These are phyloP conservation scores for Chloropicon primus DNA, from an alignment of 139 green algal species.

Conservation along the genomic window DNA sequence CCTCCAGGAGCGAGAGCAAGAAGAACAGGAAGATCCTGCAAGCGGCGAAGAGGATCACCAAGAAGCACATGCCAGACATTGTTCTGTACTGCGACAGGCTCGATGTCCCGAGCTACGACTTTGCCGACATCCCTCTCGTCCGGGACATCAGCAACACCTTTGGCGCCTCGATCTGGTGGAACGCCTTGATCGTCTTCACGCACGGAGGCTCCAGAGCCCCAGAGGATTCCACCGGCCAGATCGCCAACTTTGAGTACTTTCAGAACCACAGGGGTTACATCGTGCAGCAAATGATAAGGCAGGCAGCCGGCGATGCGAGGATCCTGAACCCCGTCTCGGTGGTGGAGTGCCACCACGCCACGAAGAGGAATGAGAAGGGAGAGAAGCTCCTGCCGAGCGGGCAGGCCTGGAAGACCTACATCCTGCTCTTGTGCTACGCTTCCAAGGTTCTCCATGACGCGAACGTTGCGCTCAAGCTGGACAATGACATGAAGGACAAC, in stretches of 20 bases:
- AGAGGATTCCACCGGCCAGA: constrained; percentile 33
- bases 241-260: constrained; percentile 7
- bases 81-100: constrained; percentile 70
- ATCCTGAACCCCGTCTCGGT: constrained; percentile 57
- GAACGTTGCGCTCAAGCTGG: constrained; percentile 42
- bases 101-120: constrained; percentile 26
- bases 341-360: constrained; percentile 53
- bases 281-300: constrained; percentile 45
- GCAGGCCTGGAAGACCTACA: constrained; percentile 44
- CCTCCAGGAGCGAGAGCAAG: constrained; percentile 21
- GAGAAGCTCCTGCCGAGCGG: constrained; percentile 58
- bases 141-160: constrained; percentile 44
- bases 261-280: constrained; percentile 36
- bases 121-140: constrained; percentile 41
- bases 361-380: constrained; percentile 37
- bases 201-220: constrained; percentile 46
- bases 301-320: constrained; percentile 34
- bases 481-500: constrained; percentile 3
- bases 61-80: constrained; percentile 50
- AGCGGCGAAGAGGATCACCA: constrained; percentile 19
- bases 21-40: constrained; percentile 26
- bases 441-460: constrained; percentile 58
- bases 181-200: constrained; percentile 55
- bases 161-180: constrained; percentile 54
- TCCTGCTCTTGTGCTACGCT: constrained; percentile 57